phyloP scores from a whole-genome alignment of 352 stramenopile species.

The Phytophthora sp. region DNA sequence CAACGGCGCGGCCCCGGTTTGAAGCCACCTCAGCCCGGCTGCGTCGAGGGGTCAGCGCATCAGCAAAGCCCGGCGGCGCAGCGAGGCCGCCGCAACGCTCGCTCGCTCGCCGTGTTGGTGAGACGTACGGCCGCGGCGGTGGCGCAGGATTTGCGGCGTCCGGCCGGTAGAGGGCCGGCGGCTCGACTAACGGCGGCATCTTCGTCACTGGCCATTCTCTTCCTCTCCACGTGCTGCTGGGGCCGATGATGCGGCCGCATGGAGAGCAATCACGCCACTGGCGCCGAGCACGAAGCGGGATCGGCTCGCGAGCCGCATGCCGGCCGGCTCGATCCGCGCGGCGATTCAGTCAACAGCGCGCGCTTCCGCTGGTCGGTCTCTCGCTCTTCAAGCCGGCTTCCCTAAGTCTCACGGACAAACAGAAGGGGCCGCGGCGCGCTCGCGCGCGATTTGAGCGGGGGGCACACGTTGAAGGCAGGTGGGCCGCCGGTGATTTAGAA shows the following conservation, averaged over 20 bases:
- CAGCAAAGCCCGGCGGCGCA: slow-evolving; percentile 14
- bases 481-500: slow-evolving; percentile 23
- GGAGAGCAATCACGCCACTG: slow-evolving; percentile 21
- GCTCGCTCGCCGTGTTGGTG: slow-evolving; percentile 21
- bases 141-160: slow-evolving; percentile 27
- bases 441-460: slow-evolving; percentile 28
- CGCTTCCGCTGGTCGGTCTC: slow-evolving; percentile 25
- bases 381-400: slow-evolving; percentile 37
- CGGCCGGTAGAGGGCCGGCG: slow-evolving; percentile 18
- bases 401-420: slow-evolving; percentile 7
- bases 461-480: slow-evolving; percentile 23
- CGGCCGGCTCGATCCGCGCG: neutral
- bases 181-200: slow-evolving; percentile 18
- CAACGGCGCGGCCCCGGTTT: slow-evolving; percentile 6
- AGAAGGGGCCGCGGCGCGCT: too few relatives aligned
- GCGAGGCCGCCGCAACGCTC: too few relatives aligned
- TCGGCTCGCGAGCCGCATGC: slow-evolving; percentile 11
- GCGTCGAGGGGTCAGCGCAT: slow-evolving; percentile 33
- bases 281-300: slow-evolving; percentile 11
- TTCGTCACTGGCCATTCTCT: slow-evolving; percentile 8
- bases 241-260: neutral
- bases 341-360: too few relatives aligned
- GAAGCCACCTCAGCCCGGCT: slow-evolving; percentile 36
- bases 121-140: slow-evolving; percentile 1
- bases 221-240: neutral